Evolutionary conservation across 2,329 filamentous ascomycete genomes (phyloP).

Genomic region (Penicillium sp.): DNA sequence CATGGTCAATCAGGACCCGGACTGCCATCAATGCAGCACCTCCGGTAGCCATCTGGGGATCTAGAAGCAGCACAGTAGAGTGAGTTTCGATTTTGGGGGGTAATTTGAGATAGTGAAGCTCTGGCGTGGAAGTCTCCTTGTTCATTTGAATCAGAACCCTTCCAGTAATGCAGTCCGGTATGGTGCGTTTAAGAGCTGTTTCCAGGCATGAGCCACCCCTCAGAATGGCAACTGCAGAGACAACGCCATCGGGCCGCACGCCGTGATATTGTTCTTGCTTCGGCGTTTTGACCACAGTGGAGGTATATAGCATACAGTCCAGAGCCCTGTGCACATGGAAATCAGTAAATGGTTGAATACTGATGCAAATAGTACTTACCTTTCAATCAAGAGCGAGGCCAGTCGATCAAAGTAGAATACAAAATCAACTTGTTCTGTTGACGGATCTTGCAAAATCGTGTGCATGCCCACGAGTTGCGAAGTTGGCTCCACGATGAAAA

Average conservation of each 20-base stretch:
- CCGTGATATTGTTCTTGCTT: constrained; percentile 67
- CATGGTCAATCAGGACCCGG: constrained; percentile 90
- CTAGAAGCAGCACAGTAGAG: constrained; percentile 78
- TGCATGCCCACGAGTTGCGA: constrained; percentile 83
- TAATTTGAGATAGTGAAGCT: constrained; percentile 83
- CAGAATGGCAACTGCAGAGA: constrained; percentile 82
- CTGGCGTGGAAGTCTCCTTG: constrained; percentile 78
- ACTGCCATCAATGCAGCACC: constrained; percentile 89
- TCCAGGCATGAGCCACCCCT: constrained; percentile 87
- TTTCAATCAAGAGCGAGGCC: constrained; percentile 77
- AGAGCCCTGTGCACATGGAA: constrained; percentile 55
- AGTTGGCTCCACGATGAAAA: constrained; percentile 70
- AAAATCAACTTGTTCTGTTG: constrained; percentile 80
- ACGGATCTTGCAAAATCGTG: constrained; percentile 79
- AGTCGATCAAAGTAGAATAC: constrained; percentile 96
- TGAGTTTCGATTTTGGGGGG: constrained; percentile 69
- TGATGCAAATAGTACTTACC: constrained; percentile 28
- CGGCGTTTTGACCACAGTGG: constrained; percentile 65
- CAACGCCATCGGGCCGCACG: constrained; percentile 64
- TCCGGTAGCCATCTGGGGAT: constrained; percentile 92
- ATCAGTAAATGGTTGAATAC: neutral
- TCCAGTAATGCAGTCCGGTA: constrained; percentile 87
- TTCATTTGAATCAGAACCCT: constrained; percentile 89
- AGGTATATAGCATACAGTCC: constrained; percentile 69
- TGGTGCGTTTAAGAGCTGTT: constrained; percentile 79